These are phyloP conservation scores for Tagetes patula DNA, from an alignment of 129 eudicot genomes.

Conservation along the genomic window DNA sequence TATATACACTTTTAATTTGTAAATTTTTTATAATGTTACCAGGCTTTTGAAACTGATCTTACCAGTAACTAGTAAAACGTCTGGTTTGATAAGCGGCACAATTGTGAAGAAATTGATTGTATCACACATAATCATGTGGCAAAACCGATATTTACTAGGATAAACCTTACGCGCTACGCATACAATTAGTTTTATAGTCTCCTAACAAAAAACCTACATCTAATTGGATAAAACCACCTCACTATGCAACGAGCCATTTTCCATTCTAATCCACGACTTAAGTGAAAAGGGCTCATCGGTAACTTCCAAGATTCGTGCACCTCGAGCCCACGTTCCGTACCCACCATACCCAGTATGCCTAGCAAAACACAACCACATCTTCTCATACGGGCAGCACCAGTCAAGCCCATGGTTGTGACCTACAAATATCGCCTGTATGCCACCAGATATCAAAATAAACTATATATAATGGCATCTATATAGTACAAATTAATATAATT, in stretches of 20 bases:
- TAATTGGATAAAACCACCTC: conserved; percentile 56
- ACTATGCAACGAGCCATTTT: conserved; percentile 73
- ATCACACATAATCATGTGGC: not conserved
- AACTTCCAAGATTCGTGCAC: conserved; percentile 77
- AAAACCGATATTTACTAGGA: conserved; percentile 8
- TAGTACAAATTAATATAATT: not conserved
- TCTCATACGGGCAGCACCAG: conserved; percentile 90
- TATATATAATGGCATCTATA: not conserved
- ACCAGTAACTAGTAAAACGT: too few species aligned
- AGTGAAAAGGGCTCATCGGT: conserved; percentile 62
- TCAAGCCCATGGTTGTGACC: conserved; percentile 99
- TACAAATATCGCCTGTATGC: conserved; percentile 75
- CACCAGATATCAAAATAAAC: not conserved
- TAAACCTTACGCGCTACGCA: not conserved
- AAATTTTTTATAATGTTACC: too few species aligned
- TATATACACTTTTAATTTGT: too few species aligned
- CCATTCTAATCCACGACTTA: conserved; percentile 97
- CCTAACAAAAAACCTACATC: conserved; percentile 4
- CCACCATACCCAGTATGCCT: conserved; percentile 98
- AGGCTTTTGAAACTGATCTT: too few species aligned
- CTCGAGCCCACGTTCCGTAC: conserved; percentile 85
- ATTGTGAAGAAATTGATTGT: too few species aligned
- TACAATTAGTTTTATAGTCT: not conserved
- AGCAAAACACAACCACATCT: conserved; percentile 90
- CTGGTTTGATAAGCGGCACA: too few species aligned